Evolutionary conservation across 148 eudicot genomes (phyloP).

Genomic region (Bassia scoparia): DNA sequence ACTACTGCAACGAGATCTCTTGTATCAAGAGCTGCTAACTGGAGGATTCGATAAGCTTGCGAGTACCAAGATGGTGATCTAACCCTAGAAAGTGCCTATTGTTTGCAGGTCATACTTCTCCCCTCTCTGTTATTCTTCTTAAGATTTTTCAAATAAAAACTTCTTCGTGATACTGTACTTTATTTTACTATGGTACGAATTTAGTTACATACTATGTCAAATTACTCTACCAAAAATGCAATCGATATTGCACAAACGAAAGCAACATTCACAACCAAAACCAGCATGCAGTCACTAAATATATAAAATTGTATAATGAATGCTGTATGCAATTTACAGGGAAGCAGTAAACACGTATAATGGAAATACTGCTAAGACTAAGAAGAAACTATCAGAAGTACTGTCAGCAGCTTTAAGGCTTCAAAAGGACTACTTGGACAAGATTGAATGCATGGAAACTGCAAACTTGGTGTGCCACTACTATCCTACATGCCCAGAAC

Average conservation of each 20-base stretch:
- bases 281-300: too few relatives aligned
- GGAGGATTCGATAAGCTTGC: constrained; percentile 56
- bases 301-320: too few relatives aligned
- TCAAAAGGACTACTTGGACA: constrained; percentile 34
- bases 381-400: constrained; percentile 37
- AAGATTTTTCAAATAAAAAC: too few relatives aligned
- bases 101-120: constrained; percentile 41
- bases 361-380: constrained; percentile 33
- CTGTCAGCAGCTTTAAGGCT: constrained; percentile 47
- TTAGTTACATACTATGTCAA: too few relatives aligned
- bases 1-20: constrained; percentile 35
- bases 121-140: too few relatives aligned
- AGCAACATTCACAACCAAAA: too few relatives aligned
- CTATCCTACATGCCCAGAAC: constrained; percentile 56
- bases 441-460: constrained; percentile 41
- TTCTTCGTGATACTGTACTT: too few relatives aligned
- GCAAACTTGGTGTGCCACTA: constrained; percentile 39
- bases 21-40: constrained; percentile 38
- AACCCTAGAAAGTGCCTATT: constrained; percentile 44
- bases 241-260: too few relatives aligned
- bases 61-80: constrained; percentile 39
- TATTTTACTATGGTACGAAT: too few relatives aligned
- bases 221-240: too few relatives aligned
- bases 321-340: constrained; percentile 26
- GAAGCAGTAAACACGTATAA: constrained; percentile 36